Evolutionary conservation across 345 rosid species (phyloP).

Genomic region (Euphorbia lathyris): DNA sequence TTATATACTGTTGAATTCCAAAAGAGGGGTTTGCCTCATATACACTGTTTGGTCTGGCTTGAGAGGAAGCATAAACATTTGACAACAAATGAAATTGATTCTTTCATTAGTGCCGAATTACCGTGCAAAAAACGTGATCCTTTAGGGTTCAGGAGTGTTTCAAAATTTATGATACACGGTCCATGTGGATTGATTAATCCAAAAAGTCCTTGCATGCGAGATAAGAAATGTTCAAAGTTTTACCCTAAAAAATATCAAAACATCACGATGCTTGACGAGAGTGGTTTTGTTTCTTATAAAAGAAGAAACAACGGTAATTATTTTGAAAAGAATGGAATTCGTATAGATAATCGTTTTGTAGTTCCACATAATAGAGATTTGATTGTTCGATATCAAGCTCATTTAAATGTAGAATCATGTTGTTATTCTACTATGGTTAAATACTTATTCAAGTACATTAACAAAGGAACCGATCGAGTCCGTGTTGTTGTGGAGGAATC

Average conservation of each 20-base stretch:
- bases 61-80: background rate
- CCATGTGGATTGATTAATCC: background rate
- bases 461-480: background rate
- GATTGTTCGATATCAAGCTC: background rate
- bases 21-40: background rate
- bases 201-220: background rate
- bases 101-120: background rate
- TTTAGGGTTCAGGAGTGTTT: background rate
- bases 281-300: background rate
- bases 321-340: background rate
- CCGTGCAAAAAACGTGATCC: background rate
- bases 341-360: background rate
- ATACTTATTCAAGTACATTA: background rate
- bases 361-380: background rate
- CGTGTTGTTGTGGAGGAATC: background rate
- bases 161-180: constrained; percentile 5
- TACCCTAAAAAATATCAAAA: background rate
- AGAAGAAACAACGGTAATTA: background rate
- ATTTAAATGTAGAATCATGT: background rate
- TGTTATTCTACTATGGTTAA: background rate
- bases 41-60: background rate
- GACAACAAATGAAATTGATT: background rate
- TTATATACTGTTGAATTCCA: constrained; percentile 2
- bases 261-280: background rate
- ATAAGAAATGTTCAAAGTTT: background rate